Evolutionary conservation across 2,329 filamentous ascomycete genomes (phyloP).

Genomic region (Fusarium tjaetaba): DNA sequence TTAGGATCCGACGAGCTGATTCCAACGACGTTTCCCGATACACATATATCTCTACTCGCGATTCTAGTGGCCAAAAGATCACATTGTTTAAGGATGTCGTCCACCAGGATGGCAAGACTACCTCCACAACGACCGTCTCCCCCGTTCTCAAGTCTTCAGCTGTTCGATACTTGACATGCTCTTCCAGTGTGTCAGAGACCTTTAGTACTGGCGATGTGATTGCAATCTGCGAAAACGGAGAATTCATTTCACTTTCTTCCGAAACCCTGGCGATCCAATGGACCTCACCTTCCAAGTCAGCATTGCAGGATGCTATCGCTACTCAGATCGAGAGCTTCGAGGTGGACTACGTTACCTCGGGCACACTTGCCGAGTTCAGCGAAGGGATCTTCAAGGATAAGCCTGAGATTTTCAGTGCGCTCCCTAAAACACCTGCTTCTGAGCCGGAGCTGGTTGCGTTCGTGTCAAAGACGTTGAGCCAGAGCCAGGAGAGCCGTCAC

Average conservation of each 20-base stretch:
- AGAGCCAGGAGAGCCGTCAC: constrained; percentile 45
- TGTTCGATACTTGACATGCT: constrained; percentile 49
- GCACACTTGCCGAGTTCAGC: constrained; percentile 58
- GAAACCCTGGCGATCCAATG: constrained; percentile 55
- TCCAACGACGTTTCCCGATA: constrained; percentile 63
- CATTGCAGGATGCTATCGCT: constrained; percentile 50
- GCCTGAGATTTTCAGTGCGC: constrained; percentile 61
- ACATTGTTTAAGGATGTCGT: constrained; percentile 69
- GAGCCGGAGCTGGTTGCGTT: constrained; percentile 64
- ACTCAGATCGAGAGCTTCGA: constrained; percentile 50
- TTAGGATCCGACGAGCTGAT: constrained; percentile 61
- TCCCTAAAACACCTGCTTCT: constrained; percentile 58
- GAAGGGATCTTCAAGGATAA: constrained; percentile 66
- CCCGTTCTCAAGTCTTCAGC: constrained; percentile 54
- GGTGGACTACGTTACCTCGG: constrained; percentile 61
- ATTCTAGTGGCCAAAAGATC: constrained; percentile 60
- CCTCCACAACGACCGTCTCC: constrained; percentile 58
- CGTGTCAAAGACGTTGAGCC: constrained; percentile 54
- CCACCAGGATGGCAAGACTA: constrained; percentile 61
- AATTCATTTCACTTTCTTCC: constrained; percentile 68
- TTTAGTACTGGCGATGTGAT: constrained; percentile 56
- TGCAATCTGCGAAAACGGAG: constrained; percentile 68
- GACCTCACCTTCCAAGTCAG: constrained; percentile 48
- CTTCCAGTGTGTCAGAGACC: constrained; percentile 41
- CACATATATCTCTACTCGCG: constrained; percentile 68